phyloP scores from a whole-genome alignment of 805 yeast genomes.

The Ogataea philodendri region DNA sequence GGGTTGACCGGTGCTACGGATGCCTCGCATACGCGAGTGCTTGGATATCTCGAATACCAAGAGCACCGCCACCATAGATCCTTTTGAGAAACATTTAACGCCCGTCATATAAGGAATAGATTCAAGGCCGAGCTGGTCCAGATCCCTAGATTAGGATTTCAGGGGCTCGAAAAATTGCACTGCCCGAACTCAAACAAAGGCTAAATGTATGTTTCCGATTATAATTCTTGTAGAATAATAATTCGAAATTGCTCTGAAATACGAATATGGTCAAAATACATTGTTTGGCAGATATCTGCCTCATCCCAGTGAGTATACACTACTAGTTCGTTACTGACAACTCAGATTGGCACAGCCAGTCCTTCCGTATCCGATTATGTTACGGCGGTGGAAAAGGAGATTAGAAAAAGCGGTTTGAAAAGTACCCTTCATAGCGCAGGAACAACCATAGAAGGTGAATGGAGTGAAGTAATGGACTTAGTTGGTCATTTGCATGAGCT shows the following conservation, averaged over 20 bases:
- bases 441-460: conserved; percentile 83
- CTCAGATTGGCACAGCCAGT: conserved; percentile 68
- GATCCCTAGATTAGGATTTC: too few relatives aligned
- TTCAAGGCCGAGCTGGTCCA: too few relatives aligned
- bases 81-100: too few relatives aligned
- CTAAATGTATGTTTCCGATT: too few relatives aligned
- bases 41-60: too few relatives aligned
- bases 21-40: too few relatives aligned
- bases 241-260: too few relatives aligned
- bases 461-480: conserved; percentile 80
- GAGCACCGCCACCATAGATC: too few relatives aligned
- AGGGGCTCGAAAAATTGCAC: too few relatives aligned
- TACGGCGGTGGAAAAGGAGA: conserved; percentile 62
- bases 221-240: background rate
- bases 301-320: conserved; percentile 62
- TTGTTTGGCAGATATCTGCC: conserved; percentile 83
- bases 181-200: too few relatives aligned
- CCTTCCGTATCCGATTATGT: conserved; percentile 83
- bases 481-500: conserved; percentile 76
- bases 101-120: too few relatives aligned
- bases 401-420: conserved; percentile 59
- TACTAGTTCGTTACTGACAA: conserved; percentile 1
- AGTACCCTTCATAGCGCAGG: conserved; percentile 88
- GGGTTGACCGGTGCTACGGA: too few relatives aligned
- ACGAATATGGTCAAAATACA: conserved; percentile 45